Base-by-base conservation (phyloP, 2,329 filamentous ascomycete species). In the Hypoxylon sp. region DNA sequence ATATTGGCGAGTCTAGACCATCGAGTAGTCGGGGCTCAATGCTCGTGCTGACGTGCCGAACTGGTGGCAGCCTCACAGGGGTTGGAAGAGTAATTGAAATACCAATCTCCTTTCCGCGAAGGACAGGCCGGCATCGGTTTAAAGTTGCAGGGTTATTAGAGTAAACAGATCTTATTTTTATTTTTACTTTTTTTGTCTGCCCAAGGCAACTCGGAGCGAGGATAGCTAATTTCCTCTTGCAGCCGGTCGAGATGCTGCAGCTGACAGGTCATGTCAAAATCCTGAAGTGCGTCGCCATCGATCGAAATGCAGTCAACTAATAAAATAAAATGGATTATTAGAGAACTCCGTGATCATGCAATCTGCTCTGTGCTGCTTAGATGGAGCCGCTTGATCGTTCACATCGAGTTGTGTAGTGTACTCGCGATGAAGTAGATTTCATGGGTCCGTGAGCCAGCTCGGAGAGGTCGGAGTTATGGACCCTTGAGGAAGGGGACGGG, bases 1-100 rank as follows among this genome's bases (percentile, higher is more conserved):
- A 53, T 16, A 53, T 61, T 57, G 46, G 26, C 28, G 26, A 55
- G 62, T 68, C 65, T 68, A 65, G 65, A 68, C 62, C 54, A 33
- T 42, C 28, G n/a, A 32, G 18, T 46, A 28, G 22, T 16, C 38
- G n/a, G 36, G 44, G 51, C 60, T 40, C 20, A 45, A 48, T 52
- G 49, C 20, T 51, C 30, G 48, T 55, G 49, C 56, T 64, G 18
- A 54, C 36, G 40, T 30, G 44, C 44, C 50, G 46, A 24, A 52
- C 45, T 55, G 44, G 40, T 60, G 57, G 61, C 59, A 59, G 49
- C 38, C 28, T 62, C 40, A 55, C 24, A 48, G 14, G 14, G 14
- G 20, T 45, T 40, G 33, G 36, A 56, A 42, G 30, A 33, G 54
- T 63, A 26, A 42, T 18, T 28, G 40, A 60, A 32, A 55, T 52